phyloP scores from a whole-genome alignment of 2,329 filamentous ascomycete species.

The Cladophialophora exuberans region DNA sequence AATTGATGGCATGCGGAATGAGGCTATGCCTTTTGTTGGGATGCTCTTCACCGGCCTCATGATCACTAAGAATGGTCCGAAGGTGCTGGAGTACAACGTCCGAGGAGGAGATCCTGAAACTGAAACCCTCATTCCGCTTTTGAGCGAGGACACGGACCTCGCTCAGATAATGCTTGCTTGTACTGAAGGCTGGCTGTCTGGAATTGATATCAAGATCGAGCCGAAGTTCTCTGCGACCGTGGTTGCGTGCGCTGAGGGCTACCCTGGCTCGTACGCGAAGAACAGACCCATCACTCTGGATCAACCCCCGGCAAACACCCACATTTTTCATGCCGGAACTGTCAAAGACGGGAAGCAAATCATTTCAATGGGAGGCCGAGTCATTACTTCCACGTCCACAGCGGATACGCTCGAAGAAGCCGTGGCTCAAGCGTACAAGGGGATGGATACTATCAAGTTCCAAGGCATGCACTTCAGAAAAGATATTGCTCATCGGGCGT shows the following conservation, averaged over 20 bases:
- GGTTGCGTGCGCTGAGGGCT: constrained; percentile 89
- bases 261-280: constrained; percentile 84
- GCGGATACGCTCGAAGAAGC: constrained; percentile 77
- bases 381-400: constrained; percentile 88
- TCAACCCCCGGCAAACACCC: constrained; percentile 60
- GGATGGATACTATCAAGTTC: constrained; percentile 78
- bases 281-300: constrained; percentile 66
- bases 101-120: constrained; percentile 92
- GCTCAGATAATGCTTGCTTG: constrained; percentile 88
- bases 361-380: constrained; percentile 80
- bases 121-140: constrained; percentile 74
- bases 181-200: constrained; percentile 72
- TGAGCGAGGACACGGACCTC: constrained; percentile 78
- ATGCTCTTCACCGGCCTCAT: constrained; percentile 90
- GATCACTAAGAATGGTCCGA: constrained; percentile 80
- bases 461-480: constrained; percentile 88
- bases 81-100: constrained; percentile 90
- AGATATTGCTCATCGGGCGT: constrained; percentile 80
- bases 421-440: constrained; percentile 84
- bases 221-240: constrained; percentile 81
- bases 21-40: constrained; percentile 71
- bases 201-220: constrained; percentile 69
- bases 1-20: constrained; percentile 81
- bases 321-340: constrained; percentile 94
- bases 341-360: constrained; percentile 59